Evolutionary conservation across 78 protist genomes (phyloP).

Genomic region (Emiliania huxleyi): DNA sequence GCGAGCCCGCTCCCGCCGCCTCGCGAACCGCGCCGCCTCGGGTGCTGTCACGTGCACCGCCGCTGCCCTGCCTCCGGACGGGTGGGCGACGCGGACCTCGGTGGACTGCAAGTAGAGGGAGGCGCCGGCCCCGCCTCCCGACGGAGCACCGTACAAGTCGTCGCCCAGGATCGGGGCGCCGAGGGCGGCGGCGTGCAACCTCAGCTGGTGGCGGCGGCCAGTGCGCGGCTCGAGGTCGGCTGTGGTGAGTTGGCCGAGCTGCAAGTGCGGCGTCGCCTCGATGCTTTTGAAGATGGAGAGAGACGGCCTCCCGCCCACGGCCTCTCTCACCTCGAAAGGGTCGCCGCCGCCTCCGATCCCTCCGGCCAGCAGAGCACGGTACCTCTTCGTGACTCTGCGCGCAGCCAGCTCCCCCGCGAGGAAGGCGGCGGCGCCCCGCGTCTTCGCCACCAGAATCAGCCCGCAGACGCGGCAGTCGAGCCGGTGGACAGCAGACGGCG

Average conservation of each 20-base stretch:
- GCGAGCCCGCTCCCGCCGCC: not conserved
- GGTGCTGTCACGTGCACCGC: not conserved
- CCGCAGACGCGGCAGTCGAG: not conserved
- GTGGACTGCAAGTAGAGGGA: not conserved
- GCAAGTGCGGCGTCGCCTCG: not conserved
- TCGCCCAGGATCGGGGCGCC: conserved; percentile 41
- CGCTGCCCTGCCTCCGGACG: not conserved
- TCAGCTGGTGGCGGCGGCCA: conserved; percentile 47
- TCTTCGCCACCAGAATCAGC: not conserved
- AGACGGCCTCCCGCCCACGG: not conserved
- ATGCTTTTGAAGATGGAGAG: not conserved
- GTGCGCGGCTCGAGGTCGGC: conserved; percentile 6
- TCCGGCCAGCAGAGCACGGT: not conserved
- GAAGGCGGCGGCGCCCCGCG: not conserved
- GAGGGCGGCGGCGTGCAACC: conserved; percentile 7
- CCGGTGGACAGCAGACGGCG: not conserved
- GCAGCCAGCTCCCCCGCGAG: not conserved
- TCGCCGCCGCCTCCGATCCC: not conserved
- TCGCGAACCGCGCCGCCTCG: not conserved
- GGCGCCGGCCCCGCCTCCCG: not conserved
- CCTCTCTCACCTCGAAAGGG: not conserved
- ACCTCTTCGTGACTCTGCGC: not conserved
- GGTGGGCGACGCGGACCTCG: not conserved
- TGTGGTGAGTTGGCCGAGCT: not conserved
- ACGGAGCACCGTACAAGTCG: not conserved